Conservation (phyloP, 2,329 filamentous ascomycete genomes). For the Aspergillus quadricinctus region DNA sequence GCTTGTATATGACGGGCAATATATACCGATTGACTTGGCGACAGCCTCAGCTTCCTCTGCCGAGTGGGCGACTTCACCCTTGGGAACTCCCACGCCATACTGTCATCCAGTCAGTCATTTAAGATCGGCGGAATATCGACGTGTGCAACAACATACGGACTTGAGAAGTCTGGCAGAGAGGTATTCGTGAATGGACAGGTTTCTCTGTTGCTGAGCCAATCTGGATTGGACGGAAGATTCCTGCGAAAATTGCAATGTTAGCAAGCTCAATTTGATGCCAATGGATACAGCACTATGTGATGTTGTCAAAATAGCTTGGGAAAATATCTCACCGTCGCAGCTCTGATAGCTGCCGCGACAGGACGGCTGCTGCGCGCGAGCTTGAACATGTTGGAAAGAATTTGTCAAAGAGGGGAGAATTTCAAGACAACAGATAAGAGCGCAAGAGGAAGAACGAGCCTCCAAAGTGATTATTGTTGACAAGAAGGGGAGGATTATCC, state of each 20-base stretch:
- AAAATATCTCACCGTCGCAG: constrained; percentile 62
- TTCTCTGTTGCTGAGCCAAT: constrained; percentile 71
- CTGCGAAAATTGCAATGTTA: constrained; percentile 50
- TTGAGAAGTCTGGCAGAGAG: constrained; percentile 88
- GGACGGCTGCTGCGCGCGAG: constrained; percentile 71
- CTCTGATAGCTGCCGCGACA: constrained; percentile 73
- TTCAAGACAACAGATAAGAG: constrained; percentile 2
- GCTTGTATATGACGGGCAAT: constrained; percentile 2
- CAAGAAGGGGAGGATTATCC: constrained; percentile 7
- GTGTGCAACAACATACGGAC: constrained; percentile 40
- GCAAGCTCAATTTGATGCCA: constrained; percentile 32
- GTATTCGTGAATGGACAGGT: constrained; percentile 97
- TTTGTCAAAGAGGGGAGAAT: constrained; percentile 17
- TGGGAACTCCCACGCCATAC: constrained; percentile 93
- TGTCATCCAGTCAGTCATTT: constrained; percentile 39
- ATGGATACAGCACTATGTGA: neutral
- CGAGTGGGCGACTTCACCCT: constrained; percentile 78
- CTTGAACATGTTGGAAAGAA: constrained; percentile 66
- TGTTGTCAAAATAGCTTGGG: constrained; percentile 11
- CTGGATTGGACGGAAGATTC: constrained; percentile 52
- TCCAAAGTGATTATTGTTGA: constrained; percentile 11
- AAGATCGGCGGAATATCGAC: neutral
- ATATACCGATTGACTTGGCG: constrained; percentile 77
- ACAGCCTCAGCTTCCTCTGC: constrained; percentile 86
- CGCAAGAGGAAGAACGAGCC: constrained; percentile 9